Base-by-base conservation (phyloP, 2,329 filamentous ascomycete genomes). In the Fusarium haematococcum region DNA sequence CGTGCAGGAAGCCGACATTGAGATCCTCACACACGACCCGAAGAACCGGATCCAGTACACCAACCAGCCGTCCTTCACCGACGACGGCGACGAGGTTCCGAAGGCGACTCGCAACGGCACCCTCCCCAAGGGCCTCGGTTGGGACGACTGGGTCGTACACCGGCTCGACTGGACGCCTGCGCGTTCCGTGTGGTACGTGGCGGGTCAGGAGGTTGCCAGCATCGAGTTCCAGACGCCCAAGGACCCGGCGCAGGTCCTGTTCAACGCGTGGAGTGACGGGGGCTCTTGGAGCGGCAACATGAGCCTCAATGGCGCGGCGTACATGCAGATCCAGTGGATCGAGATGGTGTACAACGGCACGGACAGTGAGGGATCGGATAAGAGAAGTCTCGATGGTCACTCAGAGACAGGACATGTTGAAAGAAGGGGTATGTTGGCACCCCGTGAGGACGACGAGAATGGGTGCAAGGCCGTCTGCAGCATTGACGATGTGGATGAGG, bases 241-340 rank as follows among this genome's bases (percentile, higher is more conserved):
- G 27, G 86, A 89, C 59, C 82, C 86, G 6, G 86, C 86, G 39
- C 84, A 85, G 63, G 79, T 92, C 58, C 85, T 90, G 33, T 82
- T 92, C 75, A 92, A 91, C 75, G 85, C 89, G 57, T 92, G 90
- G 90, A 88, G 88, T 65, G 87, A 91, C 70, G 90, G 90, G 23
- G 89, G 90, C 6, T 81, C 82, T 57, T 92, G 89, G 90, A 87
- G 86, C 52, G 90, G 89, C 13, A 87, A 89, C 62, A 91, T 92
- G 90, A 85, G 79, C 6, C 77, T 85, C 6, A 83, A 84, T 5
- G 83, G 81, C 13, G 83, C 84, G 52, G 89, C 90, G 0, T 87
- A 85, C 70, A 82, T 92, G 75, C 88, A 92, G 76, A 85, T 92
- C 20, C 87, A 90, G 81, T 92, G 89, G 90, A 86, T 91, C 52